Base-by-base conservation (phyloP, 371 early-diverging fungal species). In the Spraguea lophii region DNA sequence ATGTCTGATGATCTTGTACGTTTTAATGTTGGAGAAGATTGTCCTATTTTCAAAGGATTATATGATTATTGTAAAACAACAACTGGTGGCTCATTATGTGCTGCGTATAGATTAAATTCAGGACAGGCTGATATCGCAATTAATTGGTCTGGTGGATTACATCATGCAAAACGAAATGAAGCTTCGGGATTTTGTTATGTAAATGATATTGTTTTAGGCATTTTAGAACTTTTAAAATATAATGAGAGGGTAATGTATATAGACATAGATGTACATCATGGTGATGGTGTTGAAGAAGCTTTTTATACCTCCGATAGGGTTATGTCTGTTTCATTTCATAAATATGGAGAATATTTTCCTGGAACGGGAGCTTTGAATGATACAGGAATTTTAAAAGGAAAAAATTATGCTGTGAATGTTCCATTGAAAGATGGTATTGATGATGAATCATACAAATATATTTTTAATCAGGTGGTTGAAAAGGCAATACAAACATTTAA, bases 191-290 rank as follows among this genome's bases (percentile, higher is more conserved):
- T 95, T 69, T 95, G 97, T 66, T 95, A 93, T 73, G 84, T 92
- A n/a, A 93, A 93, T 73, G 97, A 95, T 60, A 93, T 92, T 61
- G 89, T 88, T 1, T 67, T 95, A 24, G 87, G 81, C 1, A 90
- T 97, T 43, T 69, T 92, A 55, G 92, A 93, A 70, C 75, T 97
- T 42, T 68, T 97, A 56, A 75, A 80, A 72, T 80, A 80, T 62
- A 82, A 93, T 70, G 79, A 80, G 47, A 80, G 93, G 42, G 94
- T 97, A 9, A 71, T 97, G 24, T 97, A 97, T 72, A 80, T 97
- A 57, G 98, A 97, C 69, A 92, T 92, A 61, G 98, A 97, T 63
- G 82, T 92, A 22, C 98, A 97, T 68, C 95, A 97, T 66, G 98
- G 98, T 7, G 98, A 94, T 65, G 98, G 95, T 32, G 98, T 97